Evolutionary conservation across 768 basidiomycete genomes (phyloP).

Genomic region (Suillus placidus): DNA sequence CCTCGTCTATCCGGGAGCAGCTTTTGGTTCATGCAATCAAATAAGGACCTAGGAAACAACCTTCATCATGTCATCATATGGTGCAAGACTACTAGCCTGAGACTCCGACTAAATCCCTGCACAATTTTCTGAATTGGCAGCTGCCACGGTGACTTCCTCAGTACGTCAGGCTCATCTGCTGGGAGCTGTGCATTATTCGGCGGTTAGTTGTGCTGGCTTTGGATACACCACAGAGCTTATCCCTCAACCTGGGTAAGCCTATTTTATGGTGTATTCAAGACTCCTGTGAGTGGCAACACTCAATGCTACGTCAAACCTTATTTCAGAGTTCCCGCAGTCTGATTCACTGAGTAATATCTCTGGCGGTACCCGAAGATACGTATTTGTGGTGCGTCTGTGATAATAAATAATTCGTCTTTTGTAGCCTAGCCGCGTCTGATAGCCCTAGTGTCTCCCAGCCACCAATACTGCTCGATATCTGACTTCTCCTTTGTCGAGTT

Average conservation of each 20-base stretch:
- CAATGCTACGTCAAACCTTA: background rate
- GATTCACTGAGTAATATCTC: background rate
- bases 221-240: background rate
- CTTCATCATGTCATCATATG: too few species aligned
- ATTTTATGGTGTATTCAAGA: background rate
- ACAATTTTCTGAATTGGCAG: background rate
- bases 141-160: too few species aligned
- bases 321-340: background rate
- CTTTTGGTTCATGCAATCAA: too few species aligned
- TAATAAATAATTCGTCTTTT: background rate
- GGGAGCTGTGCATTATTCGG: background rate
- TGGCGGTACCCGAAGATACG: background rate
- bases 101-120: background rate
- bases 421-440: background rate
- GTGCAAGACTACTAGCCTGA: too few species aligned
- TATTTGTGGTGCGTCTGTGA: background rate
- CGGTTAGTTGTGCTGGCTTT: background rate
- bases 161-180: background rate
- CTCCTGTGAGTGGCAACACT: background rate
- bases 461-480: conserved; percentile 37
- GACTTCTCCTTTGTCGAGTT: conserved; percentile 28
- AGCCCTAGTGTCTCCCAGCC: conserved; percentile 1
- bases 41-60: too few species aligned
- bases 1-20: too few species aligned
- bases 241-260: background rate